phyloP scores from a whole-genome alignment of 441 rosid genomes.

The Metrosideros polymorpha region DNA sequence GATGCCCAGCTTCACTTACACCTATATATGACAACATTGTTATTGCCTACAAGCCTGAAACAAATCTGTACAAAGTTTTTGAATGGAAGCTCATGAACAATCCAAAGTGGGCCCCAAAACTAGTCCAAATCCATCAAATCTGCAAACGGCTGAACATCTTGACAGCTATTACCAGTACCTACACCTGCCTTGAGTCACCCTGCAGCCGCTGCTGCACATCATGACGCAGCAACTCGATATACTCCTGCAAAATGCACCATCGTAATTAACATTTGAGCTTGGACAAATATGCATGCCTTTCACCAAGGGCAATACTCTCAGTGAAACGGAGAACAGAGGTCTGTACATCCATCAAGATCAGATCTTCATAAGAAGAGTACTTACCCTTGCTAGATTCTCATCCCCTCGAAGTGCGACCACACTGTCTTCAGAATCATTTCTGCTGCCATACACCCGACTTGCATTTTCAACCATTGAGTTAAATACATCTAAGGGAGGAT shows the following conservation, averaged over 20 bases:
- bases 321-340: neutral
- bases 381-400: conserved; percentile 53
- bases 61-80: neutral
- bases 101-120: neutral
- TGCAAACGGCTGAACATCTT: neutral
- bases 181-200: neutral
- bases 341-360: neutral
- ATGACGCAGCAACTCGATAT: neutral
- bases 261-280: neutral
- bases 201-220: neutral
- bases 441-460: conserved; percentile 20
- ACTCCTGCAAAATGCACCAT: neutral
- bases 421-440: conserved; percentile 28
- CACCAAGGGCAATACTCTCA: neutral
- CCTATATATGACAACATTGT: neutral
- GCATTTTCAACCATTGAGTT: conserved; percentile 55
- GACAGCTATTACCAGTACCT: neutral
- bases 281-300: neutral
- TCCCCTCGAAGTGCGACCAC: conserved; percentile 36
- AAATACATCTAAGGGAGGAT: conserved; percentile 53
- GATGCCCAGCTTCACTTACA: neutral
- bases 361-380: conserved; percentile 1
- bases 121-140: neutral
- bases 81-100: neutral
- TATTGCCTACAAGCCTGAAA: neutral